Base-by-base conservation (phyloP, 768 basidiomycete genomes). In the Arthromyces matolae region DNA sequence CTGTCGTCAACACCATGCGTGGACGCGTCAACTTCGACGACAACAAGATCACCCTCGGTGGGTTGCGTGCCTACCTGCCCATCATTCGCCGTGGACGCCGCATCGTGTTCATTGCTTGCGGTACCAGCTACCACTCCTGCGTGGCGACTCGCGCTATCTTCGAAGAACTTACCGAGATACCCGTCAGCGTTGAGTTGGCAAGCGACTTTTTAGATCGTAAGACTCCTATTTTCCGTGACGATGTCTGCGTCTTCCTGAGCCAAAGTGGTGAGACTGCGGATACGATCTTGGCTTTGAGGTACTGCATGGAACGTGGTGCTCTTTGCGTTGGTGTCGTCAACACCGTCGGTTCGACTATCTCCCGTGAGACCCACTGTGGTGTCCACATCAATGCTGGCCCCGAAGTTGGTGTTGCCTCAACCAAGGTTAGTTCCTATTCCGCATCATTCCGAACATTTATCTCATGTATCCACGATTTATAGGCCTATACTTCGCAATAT, bases 1-100 rank as follows among this genome's bases (percentile, higher is more conserved):
- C 93, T 22, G 96, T 98, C 53, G 93, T 98, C 71, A 99, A 99
- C 80, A 99, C 96, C 42, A 99, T 99, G 96, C 89, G 96, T 80
- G 96, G 96, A 51, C 93, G 96, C 58, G 89, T 99, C 75, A 98
- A 96, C 79, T 99, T 99, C 59, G 96, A 98, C 63, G 83, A 78
- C 44, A 80, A 90, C 70, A 79, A 78, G 54, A 89, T 99, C 63
- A 97, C 87, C 9, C 84, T 99, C 34, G 96, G 96, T 64, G 96
- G 96, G 31, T 78, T 99, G 51, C 90, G 93, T 51, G 88, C 87
- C 14, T 98, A 98, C 68, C 80, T 99, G 50, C 89, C 86, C 31
- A 94, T 96, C 64, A 98, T 99, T 63, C 84, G 96, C 51, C 85
- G 96, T 55, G 89, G 93, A 45, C 79, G 96, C 52, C 81, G 96